phyloP scores from a whole-genome alignment of 805 yeast genomes.

The Candida oleophila region DNA sequence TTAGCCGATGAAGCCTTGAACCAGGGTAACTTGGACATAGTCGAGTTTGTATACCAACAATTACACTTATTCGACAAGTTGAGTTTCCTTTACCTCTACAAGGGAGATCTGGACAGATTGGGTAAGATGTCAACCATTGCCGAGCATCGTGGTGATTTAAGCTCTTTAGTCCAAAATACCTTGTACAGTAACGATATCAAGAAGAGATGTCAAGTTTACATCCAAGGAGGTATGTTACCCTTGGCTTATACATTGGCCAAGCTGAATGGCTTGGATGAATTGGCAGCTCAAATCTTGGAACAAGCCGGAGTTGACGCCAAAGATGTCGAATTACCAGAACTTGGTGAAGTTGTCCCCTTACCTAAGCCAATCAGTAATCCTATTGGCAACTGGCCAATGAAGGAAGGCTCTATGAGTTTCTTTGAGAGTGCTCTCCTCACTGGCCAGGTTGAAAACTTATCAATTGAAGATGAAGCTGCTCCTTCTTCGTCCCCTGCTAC shows the following conservation, averaged over 20 bases:
- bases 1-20: constrained; percentile 81
- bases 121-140: constrained; percentile 87
- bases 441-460: constrained; percentile 65
- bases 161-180: constrained; percentile 80
- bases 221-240: constrained; percentile 78
- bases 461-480: constrained; percentile 41
- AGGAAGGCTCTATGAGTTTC: constrained; percentile 67
- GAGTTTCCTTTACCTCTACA: constrained; percentile 80
- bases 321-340: constrained; percentile 64
- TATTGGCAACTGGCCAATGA: constrained; percentile 77
- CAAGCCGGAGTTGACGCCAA: constrained; percentile 64
- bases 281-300: constrained; percentile 69
- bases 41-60: constrained; percentile 86
- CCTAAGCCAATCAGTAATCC: constrained; percentile 50
- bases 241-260: constrained; percentile 93
- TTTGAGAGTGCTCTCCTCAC: constrained; percentile 73
- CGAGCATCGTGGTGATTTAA: constrained; percentile 77
- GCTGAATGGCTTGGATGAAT: constrained; percentile 73
- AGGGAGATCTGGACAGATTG: constrained; percentile 77
- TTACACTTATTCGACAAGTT: constrained; percentile 83
- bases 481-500: constrained; percentile 15
- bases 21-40: constrained; percentile 85
- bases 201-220: constrained; percentile 70
- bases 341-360: constrained; percentile 39
- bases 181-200: constrained; percentile 73